phyloP scores from a whole-genome alignment of 306 rosid species.

The Dalbergia cochinchinensis region DNA sequence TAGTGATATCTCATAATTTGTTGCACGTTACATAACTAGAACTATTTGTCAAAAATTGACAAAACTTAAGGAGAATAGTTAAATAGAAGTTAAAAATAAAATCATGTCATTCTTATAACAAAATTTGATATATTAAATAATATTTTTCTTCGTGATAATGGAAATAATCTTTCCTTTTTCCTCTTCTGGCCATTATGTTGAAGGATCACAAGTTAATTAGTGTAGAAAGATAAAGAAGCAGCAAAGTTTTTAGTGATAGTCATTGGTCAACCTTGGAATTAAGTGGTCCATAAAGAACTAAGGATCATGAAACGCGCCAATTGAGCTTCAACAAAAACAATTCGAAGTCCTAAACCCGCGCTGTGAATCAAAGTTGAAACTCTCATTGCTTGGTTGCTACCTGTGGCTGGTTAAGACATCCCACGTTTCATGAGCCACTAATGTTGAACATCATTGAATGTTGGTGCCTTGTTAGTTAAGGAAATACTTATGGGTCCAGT shows the following conservation, averaged over 20 bases:
- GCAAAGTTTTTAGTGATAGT: not conserved
- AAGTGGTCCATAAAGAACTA: not conserved
- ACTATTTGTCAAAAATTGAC: not conserved
- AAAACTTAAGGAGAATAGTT: not conserved
- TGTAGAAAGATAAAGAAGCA: not conserved
- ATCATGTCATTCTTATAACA: too few relatives aligned
- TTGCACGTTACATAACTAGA: not conserved
- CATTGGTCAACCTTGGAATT: not conserved
- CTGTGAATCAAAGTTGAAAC: not conserved
- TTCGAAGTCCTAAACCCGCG: not conserved
- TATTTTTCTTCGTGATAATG: not conserved
- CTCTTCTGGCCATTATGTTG: too few relatives aligned
- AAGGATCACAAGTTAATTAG: too few relatives aligned
- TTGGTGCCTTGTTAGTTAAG: slow-evolving; percentile 42
- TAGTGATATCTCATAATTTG: not conserved
- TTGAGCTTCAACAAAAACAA: not conserved
- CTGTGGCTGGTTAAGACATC: slow-evolving; percentile 43
- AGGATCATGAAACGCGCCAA: not conserved
- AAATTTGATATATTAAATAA: too few relatives aligned
- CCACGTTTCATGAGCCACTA: slow-evolving; percentile 41
- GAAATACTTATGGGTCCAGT: slow-evolving; percentile 41
- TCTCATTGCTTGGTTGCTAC: slow-evolving; percentile 34
- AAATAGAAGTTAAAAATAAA: not conserved
- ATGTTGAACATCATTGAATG: slow-evolving; percentile 22
- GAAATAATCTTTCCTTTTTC: too few relatives aligned